Evolutionary conservation across 805 yeast genomes (phyloP).

Genomic region (Ogataea parapolymorpha): DNA sequence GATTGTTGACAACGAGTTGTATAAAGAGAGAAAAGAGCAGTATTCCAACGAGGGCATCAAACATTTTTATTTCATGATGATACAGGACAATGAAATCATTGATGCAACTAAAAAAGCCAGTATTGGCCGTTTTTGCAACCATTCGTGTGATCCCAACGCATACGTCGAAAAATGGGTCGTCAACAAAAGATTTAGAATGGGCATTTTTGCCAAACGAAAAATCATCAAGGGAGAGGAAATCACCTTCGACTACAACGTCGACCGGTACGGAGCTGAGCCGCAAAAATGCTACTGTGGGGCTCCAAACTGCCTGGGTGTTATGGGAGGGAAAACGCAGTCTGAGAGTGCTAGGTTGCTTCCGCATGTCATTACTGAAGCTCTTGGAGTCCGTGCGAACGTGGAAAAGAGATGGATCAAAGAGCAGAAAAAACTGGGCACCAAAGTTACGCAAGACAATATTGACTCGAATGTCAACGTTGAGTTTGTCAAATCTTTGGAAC

Average conservation of each 20-base stretch:
- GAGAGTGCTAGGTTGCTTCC: conserved; percentile 85
- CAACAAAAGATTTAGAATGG: conserved; percentile 86
- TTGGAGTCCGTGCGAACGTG: conserved; percentile 66
- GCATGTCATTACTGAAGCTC: conserved; percentile 76
- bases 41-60: conserved; percentile 67
- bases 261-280: conserved; percentile 90
- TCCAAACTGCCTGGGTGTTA: conserved; percentile 83
- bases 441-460: conserved; percentile 47
- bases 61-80: conserved; percentile 95
- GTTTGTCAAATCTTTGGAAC: conserved; percentile 58
- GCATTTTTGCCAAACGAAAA: conserved; percentile 80
- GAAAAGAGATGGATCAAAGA: conserved; percentile 71
- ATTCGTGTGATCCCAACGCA: conserved; percentile 93
- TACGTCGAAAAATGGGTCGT: conserved; percentile 98
- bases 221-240: conserved; percentile 82
- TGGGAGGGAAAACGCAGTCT: conserved; percentile 97
- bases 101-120: conserved; percentile 92
- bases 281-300: conserved; percentile 96
- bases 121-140: conserved; percentile 89
- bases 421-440: conserved; percentile 47
- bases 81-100: conserved; percentile 86
- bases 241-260: conserved; percentile 91
- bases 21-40: conserved; percentile 66
- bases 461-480: conserved; percentile 60
- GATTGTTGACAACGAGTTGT: conserved; percentile 78